Percentiles rank a stretch among this genome's conserved stretches.
phyloP scores from a whole-genome alignment of 345 rosid genomes.

The Linum usitatissimum region DNA sequence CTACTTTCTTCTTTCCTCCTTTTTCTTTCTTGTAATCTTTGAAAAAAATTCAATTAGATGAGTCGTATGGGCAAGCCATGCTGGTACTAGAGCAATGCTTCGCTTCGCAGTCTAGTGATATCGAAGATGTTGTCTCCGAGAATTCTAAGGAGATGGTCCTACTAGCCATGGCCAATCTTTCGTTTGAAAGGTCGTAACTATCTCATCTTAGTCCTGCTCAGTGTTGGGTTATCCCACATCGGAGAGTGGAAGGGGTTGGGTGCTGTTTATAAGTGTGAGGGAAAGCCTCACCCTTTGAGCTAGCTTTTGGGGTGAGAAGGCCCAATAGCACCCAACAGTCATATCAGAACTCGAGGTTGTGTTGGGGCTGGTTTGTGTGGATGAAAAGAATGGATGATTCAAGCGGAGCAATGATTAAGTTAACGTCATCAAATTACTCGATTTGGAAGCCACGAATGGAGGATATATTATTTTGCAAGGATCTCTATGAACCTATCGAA shows the following conservation, averaged over 20 bases:
- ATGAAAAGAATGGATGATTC: neutral
- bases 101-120: constrained; percentile 41
- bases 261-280: too few relatives aligned
- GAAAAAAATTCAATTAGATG: constrained; percentile 26
- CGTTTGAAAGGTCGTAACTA: constrained; percentile 46
- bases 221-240: too few relatives aligned
- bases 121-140: constrained; percentile 26
- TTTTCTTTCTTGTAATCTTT: neutral
- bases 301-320: too few relatives aligned
- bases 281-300: too few relatives aligned
- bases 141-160: constrained; percentile 53
- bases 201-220: neutral
- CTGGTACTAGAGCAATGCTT: constrained; percentile 75
- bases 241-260: too few relatives aligned
- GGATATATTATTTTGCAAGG: constrained; percentile 1
- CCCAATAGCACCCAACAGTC: neutral
- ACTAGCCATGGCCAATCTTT: constrained; percentile 76
- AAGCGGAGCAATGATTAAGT: neutral
- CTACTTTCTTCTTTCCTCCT: neutral
- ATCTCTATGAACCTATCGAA: neutral
- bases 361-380: neutral
- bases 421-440: neutral
- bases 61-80: constrained; percentile 70
- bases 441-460: constrained; percentile 7
- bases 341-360: neutral